These are phyloP conservation scores for Zygotorulaspora sp. DNA, from an alignment of 805 yeast species.

Conservation along the genomic window DNA sequence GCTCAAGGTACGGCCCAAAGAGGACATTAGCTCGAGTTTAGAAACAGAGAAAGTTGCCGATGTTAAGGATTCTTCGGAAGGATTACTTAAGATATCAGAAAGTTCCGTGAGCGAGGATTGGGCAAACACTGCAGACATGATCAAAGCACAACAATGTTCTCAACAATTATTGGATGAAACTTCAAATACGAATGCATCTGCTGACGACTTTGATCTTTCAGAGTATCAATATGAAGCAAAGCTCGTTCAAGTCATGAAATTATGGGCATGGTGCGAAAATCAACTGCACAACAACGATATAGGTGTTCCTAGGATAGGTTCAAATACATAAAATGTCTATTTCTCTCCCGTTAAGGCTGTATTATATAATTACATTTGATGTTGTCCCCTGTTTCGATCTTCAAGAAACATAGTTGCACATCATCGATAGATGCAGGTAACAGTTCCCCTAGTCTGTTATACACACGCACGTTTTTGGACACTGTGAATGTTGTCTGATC, in stretches of 20 bases:
- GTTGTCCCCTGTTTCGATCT: constrained; percentile 51
- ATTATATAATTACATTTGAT: constrained; percentile 37
- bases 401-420: constrained; percentile 46
- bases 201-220: constrained; percentile 8
- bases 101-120: constrained; percentile 14
- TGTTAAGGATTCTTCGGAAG: constrained; percentile 9
- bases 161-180: background rate
- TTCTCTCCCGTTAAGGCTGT: background rate
- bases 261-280: constrained; percentile 65
- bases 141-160: constrained; percentile 8
- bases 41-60: constrained; percentile 13
- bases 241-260: constrained; percentile 51
- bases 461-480: constrained; percentile 36
- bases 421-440: constrained; percentile 37
- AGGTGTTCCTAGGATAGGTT: constrained; percentile 36
- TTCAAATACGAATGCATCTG: constrained; percentile 1
- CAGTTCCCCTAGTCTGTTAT: constrained; percentile 33
- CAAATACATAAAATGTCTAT: constrained; percentile 6
- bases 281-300: constrained; percentile 39
- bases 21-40: constrained; percentile 13
- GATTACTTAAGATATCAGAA: constrained; percentile 1
- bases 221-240: constrained; percentile 31
- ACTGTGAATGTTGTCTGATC: constrained; percentile 24
- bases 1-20: constrained; percentile 16
- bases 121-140: constrained; percentile 14